phyloP scores from a whole-genome alignment of 1,139 yeast species.

The Yamadazyma atmosphaerica region DNA sequence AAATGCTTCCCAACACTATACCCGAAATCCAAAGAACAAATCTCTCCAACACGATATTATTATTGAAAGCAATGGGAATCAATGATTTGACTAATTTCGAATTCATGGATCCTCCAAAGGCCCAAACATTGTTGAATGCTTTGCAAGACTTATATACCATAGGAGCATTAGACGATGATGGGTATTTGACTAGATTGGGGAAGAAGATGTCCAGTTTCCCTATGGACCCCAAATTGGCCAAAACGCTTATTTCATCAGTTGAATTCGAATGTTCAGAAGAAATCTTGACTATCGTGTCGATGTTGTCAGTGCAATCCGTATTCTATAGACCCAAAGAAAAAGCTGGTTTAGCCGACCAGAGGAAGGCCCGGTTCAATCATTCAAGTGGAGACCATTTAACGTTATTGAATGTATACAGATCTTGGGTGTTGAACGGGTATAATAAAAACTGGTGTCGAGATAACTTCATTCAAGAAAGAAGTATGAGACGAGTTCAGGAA shows the following conservation, averaged over 20 bases:
- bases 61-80: constrained; percentile 95
- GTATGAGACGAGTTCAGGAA: constrained; percentile 74
- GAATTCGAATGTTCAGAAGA: constrained; percentile 81
- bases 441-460: constrained; percentile 79
- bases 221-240: constrained; percentile 90
- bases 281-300: constrained; percentile 79
- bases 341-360: constrained; percentile 70
- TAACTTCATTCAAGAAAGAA: constrained; percentile 79
- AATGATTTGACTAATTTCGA: constrained; percentile 77
- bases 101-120: constrained; percentile 94
- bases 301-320: constrained; percentile 85
- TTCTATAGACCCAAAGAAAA: constrained; percentile 85
- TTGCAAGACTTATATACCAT: constrained; percentile 80
- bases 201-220: constrained; percentile 89
- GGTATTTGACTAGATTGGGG: constrained; percentile 73
- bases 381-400: constrained; percentile 88
- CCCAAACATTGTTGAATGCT: constrained; percentile 71
- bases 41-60: constrained; percentile 76
- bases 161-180: constrained; percentile 80
- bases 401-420: constrained; percentile 72
- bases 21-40: constrained; percentile 96
- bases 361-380: constrained; percentile 73
- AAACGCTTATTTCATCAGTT: constrained; percentile 73
- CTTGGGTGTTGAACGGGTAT: constrained; percentile 68
- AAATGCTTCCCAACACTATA: constrained; percentile 80